Conservation (phyloP, 768 basidiomycete genomes). For the Sutorius australiensis region DNA sequence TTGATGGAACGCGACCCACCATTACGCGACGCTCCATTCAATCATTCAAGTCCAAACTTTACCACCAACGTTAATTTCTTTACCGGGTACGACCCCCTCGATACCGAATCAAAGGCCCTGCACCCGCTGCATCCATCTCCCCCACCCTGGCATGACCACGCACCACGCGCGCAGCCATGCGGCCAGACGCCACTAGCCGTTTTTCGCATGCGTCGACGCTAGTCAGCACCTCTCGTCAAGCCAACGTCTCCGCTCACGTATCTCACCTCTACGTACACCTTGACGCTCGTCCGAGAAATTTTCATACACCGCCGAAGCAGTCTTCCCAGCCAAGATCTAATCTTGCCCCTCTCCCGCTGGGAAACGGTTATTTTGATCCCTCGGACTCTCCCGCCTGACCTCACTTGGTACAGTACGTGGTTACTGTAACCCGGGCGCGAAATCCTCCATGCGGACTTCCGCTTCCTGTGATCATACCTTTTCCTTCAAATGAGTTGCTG, state of each 20-base stretch:
- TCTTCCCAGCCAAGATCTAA: constrained; percentile 21
- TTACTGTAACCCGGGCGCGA: constrained; percentile 9
- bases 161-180: constrained; percentile 14
- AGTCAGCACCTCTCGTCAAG: constrained; percentile 5
- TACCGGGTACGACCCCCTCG: not conserved
- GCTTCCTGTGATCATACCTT: constrained; percentile 18
- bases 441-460: constrained; percentile 27
- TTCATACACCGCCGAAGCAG: constrained; percentile 1
- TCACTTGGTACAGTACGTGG: constrained; percentile 2
- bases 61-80: constrained; percentile 20
- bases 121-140: not conserved
- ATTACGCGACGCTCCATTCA: constrained; percentile 6
- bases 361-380: constrained; percentile 22
- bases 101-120: no score
- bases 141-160: not conserved
- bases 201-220: constrained; percentile 27
- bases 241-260: not conserved
- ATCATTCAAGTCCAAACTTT: constrained; percentile 4
- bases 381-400: constrained; percentile 21
- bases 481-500: constrained; percentile 17
- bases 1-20: constrained; percentile 17
- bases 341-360: constrained; percentile 18
- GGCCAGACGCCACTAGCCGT: constrained; percentile 28
- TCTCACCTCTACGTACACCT: not conserved
- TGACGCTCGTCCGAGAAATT: not conserved